phyloP scores from a whole-genome alignment of 176 grass and related monocot species.

The Hyparrhenia diplandra region DNA sequence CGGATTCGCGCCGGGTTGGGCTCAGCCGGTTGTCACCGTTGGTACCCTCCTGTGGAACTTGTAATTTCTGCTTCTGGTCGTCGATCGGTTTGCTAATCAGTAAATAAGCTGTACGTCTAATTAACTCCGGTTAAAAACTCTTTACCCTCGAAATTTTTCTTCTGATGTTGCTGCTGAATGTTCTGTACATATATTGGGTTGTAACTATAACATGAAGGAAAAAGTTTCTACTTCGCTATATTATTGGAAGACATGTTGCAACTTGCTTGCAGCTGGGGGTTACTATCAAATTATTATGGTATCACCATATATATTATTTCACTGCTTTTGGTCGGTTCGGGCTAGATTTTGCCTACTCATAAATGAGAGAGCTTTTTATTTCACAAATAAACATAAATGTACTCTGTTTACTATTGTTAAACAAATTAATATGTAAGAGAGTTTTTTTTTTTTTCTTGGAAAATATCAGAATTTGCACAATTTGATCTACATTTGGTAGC shows the following conservation, averaged over 20 bases:
- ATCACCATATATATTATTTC: not conserved
- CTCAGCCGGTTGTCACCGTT: slow-evolving; percentile 31
- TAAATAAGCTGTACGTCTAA: not conserved
- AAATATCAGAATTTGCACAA: not conserved
- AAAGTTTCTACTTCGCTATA: not conserved
- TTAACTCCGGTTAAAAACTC: not conserved
- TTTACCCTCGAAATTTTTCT: not conserved
- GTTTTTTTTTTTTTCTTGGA: not conserved
- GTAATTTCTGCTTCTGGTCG: slow-evolving; percentile 2
- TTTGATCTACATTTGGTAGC: not conserved
- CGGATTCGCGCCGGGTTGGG: slow-evolving; percentile 30
- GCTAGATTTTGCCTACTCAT: not conserved
- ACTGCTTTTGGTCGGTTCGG: not conserved
- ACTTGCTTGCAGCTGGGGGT: not conserved
- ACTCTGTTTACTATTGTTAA: not conserved
- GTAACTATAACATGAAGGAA: not conserved
- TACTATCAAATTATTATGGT: not conserved
- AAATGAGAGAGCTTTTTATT: not conserved
- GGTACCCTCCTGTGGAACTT: slow-evolving; percentile 52
- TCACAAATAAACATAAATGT: not conserved
- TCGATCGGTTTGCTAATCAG: not conserved
- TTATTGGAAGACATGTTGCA: not conserved
- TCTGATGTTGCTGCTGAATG: not conserved
- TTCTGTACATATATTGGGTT: not conserved
- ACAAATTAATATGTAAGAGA: not conserved